Evolutionary conservation across 768 basidiomycete species (phyloP), one percentile per base, ranked within the genome.

Genomic region (Russula griseocarnosa): DNA sequence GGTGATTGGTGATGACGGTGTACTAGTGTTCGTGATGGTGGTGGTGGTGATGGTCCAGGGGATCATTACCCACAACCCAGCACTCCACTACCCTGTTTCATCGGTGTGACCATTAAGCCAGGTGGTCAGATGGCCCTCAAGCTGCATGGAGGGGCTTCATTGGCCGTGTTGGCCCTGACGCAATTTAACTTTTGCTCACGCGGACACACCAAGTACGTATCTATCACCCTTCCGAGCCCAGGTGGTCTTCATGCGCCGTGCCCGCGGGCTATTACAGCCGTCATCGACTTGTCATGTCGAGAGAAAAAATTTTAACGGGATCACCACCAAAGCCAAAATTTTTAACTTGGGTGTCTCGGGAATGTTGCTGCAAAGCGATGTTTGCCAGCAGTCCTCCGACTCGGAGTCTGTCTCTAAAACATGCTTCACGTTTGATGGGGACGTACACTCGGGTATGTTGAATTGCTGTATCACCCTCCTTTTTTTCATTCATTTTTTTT

Each of bases 51-150:
- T 38, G n/a, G 22, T 40, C 36, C 58, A 50, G 58, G 50, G 6
- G 16, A 13, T 40, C n/a, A 10, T 40, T 26, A 10, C 28, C 50
- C 20, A n/a, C n/a, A 26, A 3, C 18, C 49, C 57, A 26, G 42
- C 13, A 44, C 52, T 26, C 42, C 60, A 46, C 18, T 16, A 44
- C 60, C 60, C 60, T 34, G 53, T 61, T 61, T 61, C 60, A 61
- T 24, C 26, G 51, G 22, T 52, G 26, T 16, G 26, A 36, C 5
- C 36, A n/a, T 24, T 9, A n/a, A 36, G 53, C 22, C 34, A 32
- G 16, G 52, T 18, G 52, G 52, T 3, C n/a, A 6, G 32, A 13
- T 32, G n/a, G 34, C 11, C 44, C 20, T 13, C n/a, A 11, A 11
- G 50, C 28, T 52, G 50, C 50, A 28, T 22, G 28, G 58, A 13